Base-by-base conservation (phyloP, 176 grass and related monocot genomes). In the Triticum turgidum region DNA sequence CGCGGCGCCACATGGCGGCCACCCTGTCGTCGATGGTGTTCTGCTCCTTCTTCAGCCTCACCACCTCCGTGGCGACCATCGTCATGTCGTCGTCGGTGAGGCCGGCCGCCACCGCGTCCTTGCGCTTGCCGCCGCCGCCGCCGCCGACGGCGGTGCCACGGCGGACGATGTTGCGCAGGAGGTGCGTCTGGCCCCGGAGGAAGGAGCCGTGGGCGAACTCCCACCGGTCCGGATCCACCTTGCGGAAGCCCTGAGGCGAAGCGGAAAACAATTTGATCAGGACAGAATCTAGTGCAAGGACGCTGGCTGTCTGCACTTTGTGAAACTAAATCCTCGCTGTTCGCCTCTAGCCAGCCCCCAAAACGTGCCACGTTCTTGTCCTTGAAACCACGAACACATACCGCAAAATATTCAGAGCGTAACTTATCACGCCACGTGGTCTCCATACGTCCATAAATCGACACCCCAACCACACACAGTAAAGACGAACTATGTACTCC, bases 141-240 rank as follows among this genome's bases (percentile, higher is more conserved):
- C 12, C 45, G 30, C 14, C 79, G 11, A 41, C 72, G 3, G 74
- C 68, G 77, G 64, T 73, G 41, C 86, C 87, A 27, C 90, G 84
- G 35, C 92, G 92, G 56, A 92, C 84, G 77, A 97, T 92, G 42
- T 87, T 83, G 64, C 84, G 71, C 29, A 97, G 84, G 22, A 94
- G 92, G 69, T 97, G 88, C 0, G 78, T 92, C 84, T 94, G 92
- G 27, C 92, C 92, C 2, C 90, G 76, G 18, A 97, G 81, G 86
- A 97, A 97, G 44, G 80, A 97, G 13, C 84, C 81, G 61, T 97
- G 90, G 13, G 95, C 92, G 73, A 94, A 97, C 89, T 94, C 92
- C 92, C 92, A 97, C 49, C 84, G 67, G 72, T 92, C 88, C 11
- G 90, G 88, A 89, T 92, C 91, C 54, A 94, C 94, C 92, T 97